A percentile compares a stretch with the other conserved stretches of the same genome.
phyloP scores from a whole-genome alignment of 2,329 filamentous ascomycete species.

The Aspergillus pseudonomiae region DNA sequence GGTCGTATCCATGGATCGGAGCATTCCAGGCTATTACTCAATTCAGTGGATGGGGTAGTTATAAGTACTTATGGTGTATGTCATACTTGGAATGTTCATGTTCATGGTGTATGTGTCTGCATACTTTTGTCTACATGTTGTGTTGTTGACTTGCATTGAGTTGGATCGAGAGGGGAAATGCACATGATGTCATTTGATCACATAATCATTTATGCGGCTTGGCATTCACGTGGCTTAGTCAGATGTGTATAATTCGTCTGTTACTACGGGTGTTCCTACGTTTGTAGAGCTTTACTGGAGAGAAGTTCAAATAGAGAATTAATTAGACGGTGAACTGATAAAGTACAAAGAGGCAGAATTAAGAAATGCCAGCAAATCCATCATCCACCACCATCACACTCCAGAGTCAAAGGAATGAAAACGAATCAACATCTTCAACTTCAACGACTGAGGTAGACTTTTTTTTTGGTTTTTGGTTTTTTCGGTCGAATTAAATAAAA shows the following conservation, averaged over 20 bases:
- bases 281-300: neutral
- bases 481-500: neutral
- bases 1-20: neutral
- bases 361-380: slow-evolving; percentile 7
- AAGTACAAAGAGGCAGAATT: slow-evolving; percentile 1
- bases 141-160: neutral
- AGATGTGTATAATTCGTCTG: neutral
- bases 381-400: neutral
- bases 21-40: neutral
- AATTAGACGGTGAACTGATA: neutral
- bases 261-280: neutral
- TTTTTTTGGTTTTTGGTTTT: neutral
- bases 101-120: neutral
- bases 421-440: neutral
- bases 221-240: neutral
- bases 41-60: neutral
- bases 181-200: neutral
- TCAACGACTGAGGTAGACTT: neutral
- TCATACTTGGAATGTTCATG: neutral
- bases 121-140: neutral
- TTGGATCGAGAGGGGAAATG: too few species aligned
- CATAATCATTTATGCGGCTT: neutral
- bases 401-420: neutral
- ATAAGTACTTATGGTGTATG: neutral
- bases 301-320: too few species aligned